A percentile compares a stretch with the other conserved stretches of the same genome.
Conservation (phyloP, 352 stramenopile species). For the Phytophthora colocasiae region DNA sequence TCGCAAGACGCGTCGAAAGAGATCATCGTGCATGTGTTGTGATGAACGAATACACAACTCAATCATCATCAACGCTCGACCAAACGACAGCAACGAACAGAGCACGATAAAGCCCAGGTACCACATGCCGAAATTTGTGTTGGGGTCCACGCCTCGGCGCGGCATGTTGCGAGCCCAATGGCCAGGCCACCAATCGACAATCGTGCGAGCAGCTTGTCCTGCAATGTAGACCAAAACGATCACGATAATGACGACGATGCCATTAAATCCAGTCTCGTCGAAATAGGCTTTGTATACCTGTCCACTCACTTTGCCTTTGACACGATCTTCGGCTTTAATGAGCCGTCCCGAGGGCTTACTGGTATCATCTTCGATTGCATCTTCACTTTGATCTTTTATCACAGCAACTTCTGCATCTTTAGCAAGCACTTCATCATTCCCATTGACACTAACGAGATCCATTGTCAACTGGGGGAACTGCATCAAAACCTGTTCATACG, state of each 20-base stretch:
- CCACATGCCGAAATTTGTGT: constrained; percentile 41
- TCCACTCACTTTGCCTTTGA: constrained; percentile 37
- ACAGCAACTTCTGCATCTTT: not conserved
- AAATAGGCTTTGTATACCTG: constrained; percentile 45
- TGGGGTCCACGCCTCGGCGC: not conserved
- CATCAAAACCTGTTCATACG: constrained; percentile 68
- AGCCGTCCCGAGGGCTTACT: not conserved
- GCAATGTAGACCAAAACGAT: constrained; percentile 5
- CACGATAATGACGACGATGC: constrained; percentile 12
- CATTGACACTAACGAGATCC: not conserved
- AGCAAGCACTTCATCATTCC: not conserved
- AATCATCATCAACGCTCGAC: constrained; percentile 32
- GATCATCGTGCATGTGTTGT: constrained; percentile 37
- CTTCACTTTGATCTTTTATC: constrained; percentile 1
- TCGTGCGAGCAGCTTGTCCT: constrained; percentile 19
- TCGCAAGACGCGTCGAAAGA: constrained; percentile 47
- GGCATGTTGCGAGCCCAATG: constrained; percentile 30
- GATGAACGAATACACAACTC: constrained; percentile 38
- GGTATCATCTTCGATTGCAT: not conserved
- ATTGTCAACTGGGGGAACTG: constrained; percentile 16
- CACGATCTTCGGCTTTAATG: constrained; percentile 33
- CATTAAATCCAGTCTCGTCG: constrained; percentile 37
- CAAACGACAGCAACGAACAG: constrained; percentile 25
- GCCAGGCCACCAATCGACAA: constrained; percentile 47
- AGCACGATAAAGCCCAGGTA: constrained; percentile 41